phyloP scores from a whole-genome alignment of 2,329 filamentous ascomycete genomes.

The Xylaria sp. region DNA sequence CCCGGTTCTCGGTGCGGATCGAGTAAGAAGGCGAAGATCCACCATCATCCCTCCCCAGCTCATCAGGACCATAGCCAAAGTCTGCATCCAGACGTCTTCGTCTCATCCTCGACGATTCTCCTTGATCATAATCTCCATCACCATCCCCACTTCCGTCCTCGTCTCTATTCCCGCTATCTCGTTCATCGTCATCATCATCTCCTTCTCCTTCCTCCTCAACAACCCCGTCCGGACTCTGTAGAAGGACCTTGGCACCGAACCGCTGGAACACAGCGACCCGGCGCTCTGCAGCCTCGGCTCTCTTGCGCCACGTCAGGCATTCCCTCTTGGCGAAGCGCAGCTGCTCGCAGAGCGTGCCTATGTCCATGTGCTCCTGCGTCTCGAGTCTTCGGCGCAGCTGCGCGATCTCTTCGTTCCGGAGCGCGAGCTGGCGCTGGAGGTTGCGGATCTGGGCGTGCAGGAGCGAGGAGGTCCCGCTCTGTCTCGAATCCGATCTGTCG shows the following conservation, averaged over 20 bases:
- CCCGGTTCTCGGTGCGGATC: constrained; percentile 23
- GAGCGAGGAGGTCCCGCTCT: constrained; percentile 37
- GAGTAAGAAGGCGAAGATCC: constrained; percentile 20
- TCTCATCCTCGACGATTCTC: neutral
- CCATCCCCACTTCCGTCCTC: no score
- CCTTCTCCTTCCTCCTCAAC: neutral
- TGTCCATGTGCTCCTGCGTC: constrained; percentile 49
- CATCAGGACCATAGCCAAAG: neutral
- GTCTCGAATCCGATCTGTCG: neutral
- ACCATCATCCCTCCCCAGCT: neutral
- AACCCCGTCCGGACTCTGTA: constrained; percentile 17
- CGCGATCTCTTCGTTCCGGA: constrained; percentile 52
- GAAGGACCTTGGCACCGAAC: constrained; percentile 45
- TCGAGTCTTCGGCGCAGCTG: constrained; percentile 55
- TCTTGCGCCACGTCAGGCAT: constrained; percentile 56
- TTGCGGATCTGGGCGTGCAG: constrained; percentile 56
- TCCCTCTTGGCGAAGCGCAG: constrained; percentile 52
- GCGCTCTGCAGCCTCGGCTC: constrained; percentile 62
- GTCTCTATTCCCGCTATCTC: no score
- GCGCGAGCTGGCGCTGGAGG: constrained; percentile 55
- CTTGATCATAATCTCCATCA: neutral
- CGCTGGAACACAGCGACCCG: constrained; percentile 55
- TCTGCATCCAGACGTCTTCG: neutral
- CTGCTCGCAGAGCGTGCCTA: constrained; percentile 55
- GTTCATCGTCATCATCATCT: neutral